Conservation (phyloP, 2,329 filamentous ascomycete species). For the Arthrobotrys conoides region DNA sequence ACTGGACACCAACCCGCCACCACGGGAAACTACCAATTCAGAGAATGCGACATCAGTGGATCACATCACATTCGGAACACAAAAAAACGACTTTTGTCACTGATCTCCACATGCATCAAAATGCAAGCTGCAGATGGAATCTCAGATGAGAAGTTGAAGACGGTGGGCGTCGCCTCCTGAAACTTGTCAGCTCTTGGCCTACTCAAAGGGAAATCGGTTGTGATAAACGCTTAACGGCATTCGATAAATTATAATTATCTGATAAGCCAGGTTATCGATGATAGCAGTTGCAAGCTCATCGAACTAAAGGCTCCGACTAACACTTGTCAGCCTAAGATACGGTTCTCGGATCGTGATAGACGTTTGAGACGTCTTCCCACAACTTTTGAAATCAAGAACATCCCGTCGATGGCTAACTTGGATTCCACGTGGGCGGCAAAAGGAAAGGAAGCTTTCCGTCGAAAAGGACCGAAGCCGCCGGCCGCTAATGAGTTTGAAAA, state of each 20-base stretch:
- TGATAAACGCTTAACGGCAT: constrained; percentile 17
- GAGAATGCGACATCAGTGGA: constrained; percentile 47
- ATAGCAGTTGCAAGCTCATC: constrained; percentile 2
- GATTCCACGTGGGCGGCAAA: constrained; percentile 51
- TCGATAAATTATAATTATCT: constrained; percentile 14
- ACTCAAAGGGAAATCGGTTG: constrained; percentile 22
- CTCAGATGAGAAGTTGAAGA: constrained; percentile 41
- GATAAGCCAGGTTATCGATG: constrained; percentile 38
- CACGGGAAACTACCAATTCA: constrained; percentile 48
- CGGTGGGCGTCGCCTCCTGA: constrained; percentile 49
- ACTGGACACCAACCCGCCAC: constrained; percentile 56
- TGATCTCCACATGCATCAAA: constrained; percentile 35
- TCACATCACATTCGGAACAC: constrained; percentile 45
- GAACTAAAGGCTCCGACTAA: not conserved
- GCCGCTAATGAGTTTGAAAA: constrained; percentile 36
- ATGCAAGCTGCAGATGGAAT: constrained; percentile 44
- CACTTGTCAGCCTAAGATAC: not conserved
- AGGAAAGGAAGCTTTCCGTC: constrained; percentile 47
- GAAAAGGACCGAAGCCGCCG: constrained; percentile 58
- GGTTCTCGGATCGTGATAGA: not conserved
- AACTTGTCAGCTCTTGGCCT: constrained; percentile 54
- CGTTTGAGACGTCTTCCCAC: constrained; percentile 4
- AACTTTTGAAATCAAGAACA: constrained; percentile 10
- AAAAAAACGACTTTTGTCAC: constrained; percentile 25
- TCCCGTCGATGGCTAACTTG: constrained; percentile 1